phyloP scores from a whole-genome alignment of 768 basidiomycete genomes.

The Exsudoporus frostii region DNA sequence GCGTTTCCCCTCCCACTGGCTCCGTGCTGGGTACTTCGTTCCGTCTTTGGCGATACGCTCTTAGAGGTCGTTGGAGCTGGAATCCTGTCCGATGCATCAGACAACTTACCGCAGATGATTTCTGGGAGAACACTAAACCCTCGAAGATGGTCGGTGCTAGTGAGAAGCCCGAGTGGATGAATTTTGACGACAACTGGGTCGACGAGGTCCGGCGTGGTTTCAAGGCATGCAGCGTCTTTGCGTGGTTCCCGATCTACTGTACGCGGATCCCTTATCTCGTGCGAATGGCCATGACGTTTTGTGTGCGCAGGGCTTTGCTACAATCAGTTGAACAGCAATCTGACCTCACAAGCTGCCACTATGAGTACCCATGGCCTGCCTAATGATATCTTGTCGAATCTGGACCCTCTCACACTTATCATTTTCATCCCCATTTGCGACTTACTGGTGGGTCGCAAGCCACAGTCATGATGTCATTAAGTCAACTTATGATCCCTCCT shows the following conservation, averaged over 20 bases:
- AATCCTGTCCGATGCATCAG: constrained; percentile 49
- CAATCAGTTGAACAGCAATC: constrained; percentile 75
- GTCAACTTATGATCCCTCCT: not conserved
- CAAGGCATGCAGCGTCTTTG: constrained; percentile 64
- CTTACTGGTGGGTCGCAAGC: constrained; percentile 36
- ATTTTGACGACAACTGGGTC: constrained; percentile 74
- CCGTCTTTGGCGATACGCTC: constrained; percentile 46
- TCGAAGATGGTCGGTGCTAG: constrained; percentile 46
- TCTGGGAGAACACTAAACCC: constrained; percentile 75
- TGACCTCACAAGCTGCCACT: constrained; percentile 76
- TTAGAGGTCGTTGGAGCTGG: constrained; percentile 49
- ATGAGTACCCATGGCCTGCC: constrained; percentile 70
- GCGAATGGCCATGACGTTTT: not conserved
- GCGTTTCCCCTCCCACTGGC: constrained; percentile 58
- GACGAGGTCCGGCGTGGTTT: constrained; percentile 71
- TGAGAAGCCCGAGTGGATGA: constrained; percentile 62
- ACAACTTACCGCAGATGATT: constrained; percentile 54
- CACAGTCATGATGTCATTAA: not conserved
- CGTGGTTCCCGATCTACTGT: constrained; percentile 71
- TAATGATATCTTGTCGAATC: constrained; percentile 75
- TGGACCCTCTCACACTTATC: constrained; percentile 74
- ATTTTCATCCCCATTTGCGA: constrained; percentile 73
- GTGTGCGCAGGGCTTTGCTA: constrained; percentile 61
- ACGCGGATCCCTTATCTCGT: constrained; percentile 6
- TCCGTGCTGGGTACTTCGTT: constrained; percentile 54